Evolutionary conservation across 192 early-diverging fungal species (phyloP).

Genomic region (Piromyces finnis): DNA sequence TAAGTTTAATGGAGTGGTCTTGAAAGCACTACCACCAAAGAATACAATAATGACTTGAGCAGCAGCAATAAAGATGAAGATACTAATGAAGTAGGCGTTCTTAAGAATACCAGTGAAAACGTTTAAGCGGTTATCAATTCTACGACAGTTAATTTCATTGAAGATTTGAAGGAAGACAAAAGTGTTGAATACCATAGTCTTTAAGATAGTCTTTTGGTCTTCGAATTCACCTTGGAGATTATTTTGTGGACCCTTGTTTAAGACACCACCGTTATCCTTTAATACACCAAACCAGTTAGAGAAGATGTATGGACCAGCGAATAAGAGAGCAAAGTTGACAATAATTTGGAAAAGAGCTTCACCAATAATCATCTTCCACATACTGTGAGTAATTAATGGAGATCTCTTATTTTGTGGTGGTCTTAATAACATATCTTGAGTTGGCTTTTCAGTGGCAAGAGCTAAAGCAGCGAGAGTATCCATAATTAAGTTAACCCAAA

Average conservation of each 20-base stretch:
- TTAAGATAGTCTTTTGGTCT: background rate
- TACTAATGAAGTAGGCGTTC: slow-evolving; percentile 66
- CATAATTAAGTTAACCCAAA: slow-evolving; percentile 99
- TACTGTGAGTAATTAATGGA: slow-evolving; percentile 63
- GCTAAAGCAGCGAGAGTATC: slow-evolving; percentile 96
- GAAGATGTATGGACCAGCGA: slow-evolving; percentile 43
- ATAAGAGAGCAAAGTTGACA: slow-evolving; percentile 37
- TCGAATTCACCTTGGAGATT: background rate
- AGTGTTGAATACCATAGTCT: background rate
- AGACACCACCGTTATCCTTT: background rate
- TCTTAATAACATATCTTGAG: slow-evolving; percentile 60
- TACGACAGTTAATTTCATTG: slow-evolving; percentile 30
- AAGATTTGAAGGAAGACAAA: background rate
- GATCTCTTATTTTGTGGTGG: slow-evolving; percentile 56
- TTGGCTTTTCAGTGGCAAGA: slow-evolving; percentile 87
- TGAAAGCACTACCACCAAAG: slow-evolving; percentile 78
- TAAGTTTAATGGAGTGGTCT: slow-evolving; percentile 41
- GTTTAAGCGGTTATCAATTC: slow-evolving; percentile 60
- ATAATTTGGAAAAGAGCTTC: slow-evolving; percentile 80
- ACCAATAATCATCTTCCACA: slow-evolving; percentile 84
- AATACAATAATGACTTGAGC: slow-evolving; percentile 76
- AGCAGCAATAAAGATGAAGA: slow-evolving; percentile 53
- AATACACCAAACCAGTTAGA: background rate
- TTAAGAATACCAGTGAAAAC: slow-evolving; percentile 60
- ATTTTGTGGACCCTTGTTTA: background rate